These are phyloP conservation scores for Candida saitoana DNA, from an alignment of 805 yeast species.

Conservation along the genomic window DNA sequence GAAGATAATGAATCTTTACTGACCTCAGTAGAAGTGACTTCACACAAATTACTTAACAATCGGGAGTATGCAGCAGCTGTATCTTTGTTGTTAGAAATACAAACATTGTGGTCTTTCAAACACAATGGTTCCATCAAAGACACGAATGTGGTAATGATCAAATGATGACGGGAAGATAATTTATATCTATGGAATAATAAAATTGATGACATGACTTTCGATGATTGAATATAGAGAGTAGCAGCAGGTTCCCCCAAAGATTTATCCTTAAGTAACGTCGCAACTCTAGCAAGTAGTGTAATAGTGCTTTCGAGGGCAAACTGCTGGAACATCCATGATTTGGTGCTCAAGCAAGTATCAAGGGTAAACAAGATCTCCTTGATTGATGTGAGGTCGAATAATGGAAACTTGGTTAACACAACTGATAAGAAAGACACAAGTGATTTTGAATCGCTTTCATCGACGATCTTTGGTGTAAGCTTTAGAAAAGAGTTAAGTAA, in stretches of 20 bases:
- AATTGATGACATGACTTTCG: slow-evolving; percentile 55
- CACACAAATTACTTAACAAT: slow-evolving; percentile 65
- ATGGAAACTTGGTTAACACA: slow-evolving; percentile 13
- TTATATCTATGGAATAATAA: slow-evolving; percentile 67
- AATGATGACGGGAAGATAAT: slow-evolving; percentile 68
- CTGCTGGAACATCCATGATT: slow-evolving; percentile 60
- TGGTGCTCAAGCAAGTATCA: slow-evolving; percentile 42
- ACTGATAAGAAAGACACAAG: slow-evolving; percentile 28
- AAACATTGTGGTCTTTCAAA: slow-evolving; percentile 15
- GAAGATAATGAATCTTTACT: slow-evolving; percentile 27
- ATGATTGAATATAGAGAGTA: slow-evolving; percentile 33
- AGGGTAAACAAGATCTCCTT: slow-evolving; percentile 20
- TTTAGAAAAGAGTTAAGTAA: slow-evolving; percentile 16
- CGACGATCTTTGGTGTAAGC: slow-evolving; percentile 11
- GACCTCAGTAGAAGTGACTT: slow-evolving; percentile 48
- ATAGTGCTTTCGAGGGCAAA: slow-evolving; percentile 58
- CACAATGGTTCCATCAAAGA: slow-evolving; percentile 48
- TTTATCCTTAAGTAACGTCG: slow-evolving; percentile 5
- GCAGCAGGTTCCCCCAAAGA: slow-evolving; percentile 11
- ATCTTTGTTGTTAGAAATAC: slow-evolving; percentile 8
- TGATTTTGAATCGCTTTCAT: slow-evolving; percentile 10
- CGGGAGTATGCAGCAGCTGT: slow-evolving; percentile 54
- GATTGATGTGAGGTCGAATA: slow-evolving; percentile 8
- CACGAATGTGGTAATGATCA: slow-evolving; percentile 48
- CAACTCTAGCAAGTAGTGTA: slow-evolving; percentile 30